A percentile compares a stretch with the other conserved stretches of the same genome.
Conservation (phyloP, 345 rosid species). For the Odontarrhena argentea region DNA sequence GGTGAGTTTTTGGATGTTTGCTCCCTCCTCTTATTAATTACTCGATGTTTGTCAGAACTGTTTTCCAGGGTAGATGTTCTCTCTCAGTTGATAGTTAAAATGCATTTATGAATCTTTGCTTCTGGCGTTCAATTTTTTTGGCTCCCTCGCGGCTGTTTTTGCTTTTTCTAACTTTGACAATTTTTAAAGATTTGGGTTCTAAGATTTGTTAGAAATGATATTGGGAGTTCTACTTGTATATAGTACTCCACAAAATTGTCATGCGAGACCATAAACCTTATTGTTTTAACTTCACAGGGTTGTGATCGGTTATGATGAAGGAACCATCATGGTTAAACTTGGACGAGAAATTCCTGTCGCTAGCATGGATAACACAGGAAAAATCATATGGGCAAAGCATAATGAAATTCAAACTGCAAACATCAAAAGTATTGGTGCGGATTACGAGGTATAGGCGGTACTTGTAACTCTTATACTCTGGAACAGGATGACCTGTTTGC, state of each 20-base stretch:
- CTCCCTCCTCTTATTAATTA: not conserved
- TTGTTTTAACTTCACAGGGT: conserved; percentile 55
- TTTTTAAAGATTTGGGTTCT: conserved; percentile 20
- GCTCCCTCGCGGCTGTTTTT: conserved; percentile 4
- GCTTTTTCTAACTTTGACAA: conserved; percentile 4
- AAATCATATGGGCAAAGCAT: conserved; percentile 99
- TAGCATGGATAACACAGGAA: conserved; percentile 98
- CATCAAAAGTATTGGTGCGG: conserved; percentile 95
- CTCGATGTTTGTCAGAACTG: conserved; percentile 17
- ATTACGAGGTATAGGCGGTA: conserved; percentile 70
- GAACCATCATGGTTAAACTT: conserved; percentile 98
- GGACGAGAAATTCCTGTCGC: conserved; percentile 99
- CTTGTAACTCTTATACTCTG: conserved; percentile 26
- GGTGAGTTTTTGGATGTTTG: conserved; percentile 53
- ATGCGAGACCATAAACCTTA: conserved; percentile 5
- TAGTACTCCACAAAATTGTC: not conserved
- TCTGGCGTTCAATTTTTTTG: not conserved
- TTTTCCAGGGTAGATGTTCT: conserved; percentile 2
- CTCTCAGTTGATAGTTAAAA: conserved; percentile 8
- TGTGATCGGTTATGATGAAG: conserved; percentile 99
- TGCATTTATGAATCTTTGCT: not conserved
- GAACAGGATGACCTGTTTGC: conserved; percentile 8
- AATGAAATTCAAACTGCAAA: conserved; percentile 99
- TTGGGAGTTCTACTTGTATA: conserved; percentile 14
- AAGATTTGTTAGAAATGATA: conserved; percentile 3